Percentiles rank a stretch among this genome's conserved stretches.
phyloP scores from a whole-genome alignment of 495 filamentous ascomycete species.

The Amniculicola lignicola region DNA sequence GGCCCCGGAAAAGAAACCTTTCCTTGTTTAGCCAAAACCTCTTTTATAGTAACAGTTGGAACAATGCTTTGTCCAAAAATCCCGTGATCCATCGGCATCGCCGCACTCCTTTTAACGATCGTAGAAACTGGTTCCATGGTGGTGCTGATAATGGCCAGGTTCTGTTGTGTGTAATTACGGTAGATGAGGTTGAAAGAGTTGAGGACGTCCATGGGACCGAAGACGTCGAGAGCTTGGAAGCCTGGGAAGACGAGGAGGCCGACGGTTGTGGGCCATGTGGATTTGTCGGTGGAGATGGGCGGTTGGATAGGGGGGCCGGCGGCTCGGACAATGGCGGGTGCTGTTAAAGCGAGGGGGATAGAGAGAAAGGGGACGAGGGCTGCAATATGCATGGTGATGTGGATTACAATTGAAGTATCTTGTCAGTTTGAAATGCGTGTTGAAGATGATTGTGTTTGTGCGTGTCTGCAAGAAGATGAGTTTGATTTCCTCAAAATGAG shows the following conservation, averaged over 20 bases:
- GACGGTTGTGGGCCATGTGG: constrained; percentile 17
- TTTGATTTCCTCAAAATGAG: no score
- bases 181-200: constrained; percentile 49
- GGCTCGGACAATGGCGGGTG: background rate
- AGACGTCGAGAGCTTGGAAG: constrained; percentile 31
- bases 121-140: constrained; percentile 53
- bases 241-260: constrained; percentile 24
- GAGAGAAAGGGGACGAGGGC: background rate
- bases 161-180: constrained; percentile 37
- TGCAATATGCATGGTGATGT: constrained; percentile 11
- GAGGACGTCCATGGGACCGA: constrained; percentile 28
- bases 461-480: no score
- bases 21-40: constrained; percentile 41
- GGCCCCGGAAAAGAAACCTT: constrained; percentile 33
- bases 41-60: constrained; percentile 61
- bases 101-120: constrained; percentile 9
- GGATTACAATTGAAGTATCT: no score
- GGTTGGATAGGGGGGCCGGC: constrained; percentile 2
- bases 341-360: background rate
- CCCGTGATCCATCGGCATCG: constrained; percentile 25
- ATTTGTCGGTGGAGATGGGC: constrained; percentile 9
- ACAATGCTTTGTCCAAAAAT: constrained; percentile 48
- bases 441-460: no score
- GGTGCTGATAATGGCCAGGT: constrained; percentile 49
- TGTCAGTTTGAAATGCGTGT: no score